phyloP scores from a whole-genome alignment of 73 alveolate genomes.

The Chromera velia region DNA sequence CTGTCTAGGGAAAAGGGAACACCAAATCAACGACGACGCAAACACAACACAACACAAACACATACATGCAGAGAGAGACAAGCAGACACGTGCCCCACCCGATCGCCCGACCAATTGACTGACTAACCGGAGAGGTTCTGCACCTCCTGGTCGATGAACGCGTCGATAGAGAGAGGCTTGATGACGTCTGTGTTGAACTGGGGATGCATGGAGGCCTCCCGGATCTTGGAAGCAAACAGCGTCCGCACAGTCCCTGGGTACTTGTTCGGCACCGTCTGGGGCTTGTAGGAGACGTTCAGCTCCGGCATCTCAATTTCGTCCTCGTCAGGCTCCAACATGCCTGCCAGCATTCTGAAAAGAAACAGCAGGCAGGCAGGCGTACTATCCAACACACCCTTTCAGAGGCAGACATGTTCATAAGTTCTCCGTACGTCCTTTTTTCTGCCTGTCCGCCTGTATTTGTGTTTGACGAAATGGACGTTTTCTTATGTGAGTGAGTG shows the following conservation, averaged over 20 bases:
- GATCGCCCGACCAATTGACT: no score
- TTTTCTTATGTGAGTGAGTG: no score
- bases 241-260: slow-evolving; percentile 79
- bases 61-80: no score
- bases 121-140: slow-evolving; percentile 75
- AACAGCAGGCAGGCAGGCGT: not conserved
- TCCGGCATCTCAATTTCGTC: slow-evolving; percentile 64
- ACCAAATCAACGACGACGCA: no score
- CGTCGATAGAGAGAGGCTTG: slow-evolving; percentile 78
- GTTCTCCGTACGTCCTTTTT: no score
- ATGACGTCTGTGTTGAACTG: slow-evolving; percentile 84
- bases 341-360: slow-evolving; percentile 78
- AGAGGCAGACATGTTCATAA: no score
- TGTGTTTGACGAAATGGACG: no score
- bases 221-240: slow-evolving; percentile 18
- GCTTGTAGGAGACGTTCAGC: slow-evolving; percentile 82
- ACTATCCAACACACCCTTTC: no score
- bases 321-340: slow-evolving; percentile 67
- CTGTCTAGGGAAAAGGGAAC: no score
- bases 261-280: slow-evolving; percentile 88
- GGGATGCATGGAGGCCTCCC: slow-evolving; percentile 57
- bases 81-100: no score
- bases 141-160: slow-evolving; percentile 74
- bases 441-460: no score
- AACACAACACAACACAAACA: no score